Base-by-base conservation (phyloP, 345 rosid genomes). In the Reutealis trisperma region DNA sequence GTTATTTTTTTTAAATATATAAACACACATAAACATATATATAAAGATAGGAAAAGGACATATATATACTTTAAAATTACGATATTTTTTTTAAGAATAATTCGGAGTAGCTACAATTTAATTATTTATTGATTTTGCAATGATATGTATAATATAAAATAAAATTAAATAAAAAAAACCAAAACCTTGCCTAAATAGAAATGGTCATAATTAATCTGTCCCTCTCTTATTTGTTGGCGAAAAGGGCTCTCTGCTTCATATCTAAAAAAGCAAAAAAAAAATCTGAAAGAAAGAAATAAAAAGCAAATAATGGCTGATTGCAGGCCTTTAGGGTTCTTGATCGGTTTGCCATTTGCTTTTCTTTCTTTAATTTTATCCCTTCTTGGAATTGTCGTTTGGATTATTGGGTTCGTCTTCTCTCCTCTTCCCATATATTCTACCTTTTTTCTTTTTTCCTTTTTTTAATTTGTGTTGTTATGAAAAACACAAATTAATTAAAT, bases 281-380 rank as follows among this genome's bases (percentile, higher is more conserved):
- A 73, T 15, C 2, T 37, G 14, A n/a, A 41, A 42, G 18, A 21
- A 13, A 65, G 10, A 64, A 66, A 65, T 27, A 47, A 58, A n/a
- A 8, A 21, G 7, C 6, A n/a, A 34, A 27, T 37, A 2, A 79
- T 78, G 84, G 82, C 15, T 22, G 44, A 70, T n/a, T 85, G 85
- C 80, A 85, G 73, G 81, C 87, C 87, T 0, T 76, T 77, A 24
- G 85, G 84, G 49, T 82, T 85, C 70, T 66, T 85, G 45, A 5
- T 82, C 16, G 81, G 83, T 25, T 58, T 85, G 18, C 85, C 85
- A 24, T 85, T 85, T 68, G 85, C 87, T 19, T 25, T 82, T 6
- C 2, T 85, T 30, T 64, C 82, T n/a, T 75, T 80, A 73, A 18
- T 75, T 57, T 32, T 82, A 32, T 82, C 87, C 15, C 73, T 85